Percentiles rank a stretch among this genome's conserved stretches.
phyloP scores from a whole-genome alignment of 805 yeast species.

The Saturnispora saitoi region DNA sequence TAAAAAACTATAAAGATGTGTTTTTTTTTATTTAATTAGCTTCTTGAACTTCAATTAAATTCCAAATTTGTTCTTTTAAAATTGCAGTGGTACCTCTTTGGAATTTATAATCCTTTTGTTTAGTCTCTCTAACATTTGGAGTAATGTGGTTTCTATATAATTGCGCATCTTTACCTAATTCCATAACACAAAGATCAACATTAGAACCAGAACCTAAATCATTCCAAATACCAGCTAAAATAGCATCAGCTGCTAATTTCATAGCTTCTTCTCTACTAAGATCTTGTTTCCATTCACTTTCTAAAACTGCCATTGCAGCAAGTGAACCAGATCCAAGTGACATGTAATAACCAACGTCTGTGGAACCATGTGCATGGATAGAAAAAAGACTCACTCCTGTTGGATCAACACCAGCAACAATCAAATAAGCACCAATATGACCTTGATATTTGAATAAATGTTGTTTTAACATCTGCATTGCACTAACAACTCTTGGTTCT shows the following conservation, averaged over 20 bases:
- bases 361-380: conserved; percentile 96
- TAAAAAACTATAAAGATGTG: neutral
- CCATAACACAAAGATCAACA: conserved; percentile 96
- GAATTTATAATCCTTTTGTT: conserved; percentile 78
- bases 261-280: conserved; percentile 86
- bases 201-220: conserved; percentile 98
- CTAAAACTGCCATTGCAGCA: conserved; percentile 97
- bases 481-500: conserved; percentile 88
- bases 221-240: conserved; percentile 97
- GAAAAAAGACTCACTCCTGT: conserved; percentile 91
- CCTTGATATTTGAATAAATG: conserved; percentile 97
- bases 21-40: no score
- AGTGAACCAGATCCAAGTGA: conserved; percentile 94
- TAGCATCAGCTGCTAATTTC: conserved; percentile 82
- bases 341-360: conserved; percentile 90
- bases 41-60: conserved; percentile 61
- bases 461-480: conserved; percentile 87
- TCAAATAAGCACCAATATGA: conserved; percentile 91
- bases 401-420: conserved; percentile 97
- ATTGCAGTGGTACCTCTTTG: conserved; percentile 92
- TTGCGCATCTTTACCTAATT: conserved; percentile 79
- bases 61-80: conserved; percentile 56
- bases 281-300: conserved; percentile 74
- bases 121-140: conserved; percentile 80
- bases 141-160: conserved; percentile 79